A percentile compares a stretch with the other conserved stretches of the same genome.
Evolutionary conservation across 495 filamentous ascomycete genomes (phyloP).

Genomic region (Penicillium roqueforti): DNA sequence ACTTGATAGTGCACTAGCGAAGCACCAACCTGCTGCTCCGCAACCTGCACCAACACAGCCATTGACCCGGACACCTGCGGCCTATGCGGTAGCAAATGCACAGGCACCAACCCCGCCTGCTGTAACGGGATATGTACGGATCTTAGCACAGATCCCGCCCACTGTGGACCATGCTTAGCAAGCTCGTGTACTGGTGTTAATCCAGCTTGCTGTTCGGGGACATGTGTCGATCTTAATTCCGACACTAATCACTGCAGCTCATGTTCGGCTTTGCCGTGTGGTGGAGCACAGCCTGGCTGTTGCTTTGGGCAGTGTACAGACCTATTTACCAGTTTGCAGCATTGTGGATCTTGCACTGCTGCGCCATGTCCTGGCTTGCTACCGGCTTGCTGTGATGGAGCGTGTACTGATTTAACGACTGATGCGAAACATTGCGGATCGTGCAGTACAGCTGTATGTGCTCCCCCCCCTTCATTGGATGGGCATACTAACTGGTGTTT

Average conservation of each 20-base stretch:
- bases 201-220: conserved; percentile 11
- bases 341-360: conserved; percentile 3
- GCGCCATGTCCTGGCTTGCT: conserved; percentile 6
- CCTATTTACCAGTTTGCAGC: background rate
- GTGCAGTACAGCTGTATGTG: conserved; percentile 7
- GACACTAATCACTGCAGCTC: conserved; percentile 13
- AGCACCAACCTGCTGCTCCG: conserved; percentile 14
- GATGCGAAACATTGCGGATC: conserved; percentile 13
- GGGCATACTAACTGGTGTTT: background rate
- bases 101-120: background rate
- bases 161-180: conserved; percentile 10
- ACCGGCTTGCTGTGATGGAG: conserved; percentile 16
- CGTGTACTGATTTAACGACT: conserved; percentile 10
- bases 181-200: conserved; percentile 2
- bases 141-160: conserved; percentile 1
- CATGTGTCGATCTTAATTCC: conserved; percentile 13
- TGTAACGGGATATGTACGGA: conserved; percentile 13
- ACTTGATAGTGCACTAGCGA: background rate
- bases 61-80: background rate
- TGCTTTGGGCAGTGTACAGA: conserved; percentile 4
- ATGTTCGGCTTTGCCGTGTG: conserved; percentile 11
- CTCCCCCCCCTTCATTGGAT: background rate
- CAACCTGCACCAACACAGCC: background rate
- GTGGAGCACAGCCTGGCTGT: background rate
- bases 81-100: background rate